Base-by-base conservation (phyloP, 257 asterid species). In the Schizonepeta tenuifolia region DNA sequence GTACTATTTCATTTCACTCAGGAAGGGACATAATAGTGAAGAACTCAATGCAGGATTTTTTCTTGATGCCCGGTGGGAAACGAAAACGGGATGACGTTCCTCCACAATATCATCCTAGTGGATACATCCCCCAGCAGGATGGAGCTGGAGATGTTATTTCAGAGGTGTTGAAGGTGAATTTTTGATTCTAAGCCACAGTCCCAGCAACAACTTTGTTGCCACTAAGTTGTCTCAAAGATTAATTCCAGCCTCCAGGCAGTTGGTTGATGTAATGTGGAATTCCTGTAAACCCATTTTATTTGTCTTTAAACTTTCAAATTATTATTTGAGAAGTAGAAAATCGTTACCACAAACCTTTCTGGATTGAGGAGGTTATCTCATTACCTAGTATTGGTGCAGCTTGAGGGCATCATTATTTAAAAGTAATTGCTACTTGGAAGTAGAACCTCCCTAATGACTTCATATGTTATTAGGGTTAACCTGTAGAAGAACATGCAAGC, bases 81-180 rank as follows among this genome's bases (percentile, higher is more conserved):
- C 81, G 98, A 36, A 93, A 93, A 74, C 78, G 98, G 78, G 98
- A 88, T 18, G 98, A 89, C 49, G 67, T 87, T 56, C 80, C 90
- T 65, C 79, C 97, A 26, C 93, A 88, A 67, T 82, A 78, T 71
- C 84, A 80, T 50, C 70, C 88, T 77, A 89, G 93, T 68, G 95
- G 97, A 68, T 86, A 83, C 82, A 93, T 93, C 82, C 98, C 98
- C 40, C 98, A 93, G 79, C 98, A 90, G 79, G 98, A 93, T 83
- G 98, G 98, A 75, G 89, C 98, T 66, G 93, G 89, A 36, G 96
- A 91, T 72, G 43, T 78, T 59, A 60, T 71, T 57, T 54, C 86
- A 35, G 88, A 84, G 65, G 86, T 70, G 36, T 41, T 78, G 47
- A 84, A 90, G 95, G 98, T 86, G 69, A 47, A 43, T 11, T 22